Base-by-base conservation (phyloP, 2,329 filamentous ascomycete genomes). In the Sordariomycetes sp. region DNA sequence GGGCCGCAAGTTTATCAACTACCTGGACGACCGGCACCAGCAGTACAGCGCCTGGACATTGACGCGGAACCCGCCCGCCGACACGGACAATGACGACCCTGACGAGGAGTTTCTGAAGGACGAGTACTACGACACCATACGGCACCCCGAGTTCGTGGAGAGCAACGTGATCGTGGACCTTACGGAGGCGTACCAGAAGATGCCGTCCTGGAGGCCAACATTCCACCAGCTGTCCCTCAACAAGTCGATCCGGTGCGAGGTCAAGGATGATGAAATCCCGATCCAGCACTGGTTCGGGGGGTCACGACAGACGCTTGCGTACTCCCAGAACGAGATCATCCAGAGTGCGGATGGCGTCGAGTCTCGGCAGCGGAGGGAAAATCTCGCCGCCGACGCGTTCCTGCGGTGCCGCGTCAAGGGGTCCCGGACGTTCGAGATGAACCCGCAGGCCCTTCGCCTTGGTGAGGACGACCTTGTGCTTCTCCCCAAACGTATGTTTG, bases 131-230 rank as follows among this genome's bases (percentile, higher is more conserved):
- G 82, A 82, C 3, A 87, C 87, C 50, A 90, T 95, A 70, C 82
- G 89, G 10, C 82, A 88, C 39, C 87, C 92, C 67, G 89, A 94
- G 62, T 87, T 90, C 1, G 95, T 95, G 66, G 95, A 95, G 62
- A 81, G 80, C 0, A 81, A 92, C 63, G 89, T 86, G 28, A 77
- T 80, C 1, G 84, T 95, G 57, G 84, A 85, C 54, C 81, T 86
- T 0, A 85, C 87, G 63, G 85, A 90, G 59, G 72, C 71, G 0
- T 71, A 67, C 57, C 69, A 72, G 60, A 68, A 66, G 61, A 68
- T 69, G 57, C 69, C 69, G 0, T 66, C 68, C 55, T 74, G 71
- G 71, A 62, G 66, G 1, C 70, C 71, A 1, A 36, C 57, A 6
- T 68, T 68, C 60, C 62, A 67, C 2, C 64, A 64, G n/a, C 54